Percentiles rank a stretch among this genome's conserved stretches.
These are phyloP conservation scores for Skeletonema tropicum DNA, from an alignment of 108 stramenopile species.

Conservation along the genomic window DNA sequence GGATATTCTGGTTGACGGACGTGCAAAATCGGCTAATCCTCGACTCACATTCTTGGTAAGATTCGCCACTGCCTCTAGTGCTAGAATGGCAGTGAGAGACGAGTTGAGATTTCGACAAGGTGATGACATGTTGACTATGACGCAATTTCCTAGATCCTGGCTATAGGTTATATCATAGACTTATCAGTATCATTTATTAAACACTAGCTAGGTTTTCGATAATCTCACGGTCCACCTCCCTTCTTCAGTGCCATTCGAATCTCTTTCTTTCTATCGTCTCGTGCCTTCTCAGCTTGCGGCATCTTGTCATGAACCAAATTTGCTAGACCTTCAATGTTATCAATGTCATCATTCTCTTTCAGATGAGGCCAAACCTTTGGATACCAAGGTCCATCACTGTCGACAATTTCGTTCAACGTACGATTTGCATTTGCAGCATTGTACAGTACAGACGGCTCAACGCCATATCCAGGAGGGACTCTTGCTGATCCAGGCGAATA, in stretches of 20 bases:
- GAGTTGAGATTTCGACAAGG: slow-evolving; percentile 12
- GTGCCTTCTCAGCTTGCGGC: slow-evolving; percentile 32
- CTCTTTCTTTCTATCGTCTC: slow-evolving; percentile 46
- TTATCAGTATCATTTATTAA: background rate
- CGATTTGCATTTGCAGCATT: slow-evolving; percentile 66
- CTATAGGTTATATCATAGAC: background rate
- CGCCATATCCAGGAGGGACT: slow-evolving; percentile 70
- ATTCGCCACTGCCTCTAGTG: slow-evolving; percentile 44
- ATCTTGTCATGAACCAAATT: slow-evolving; percentile 41
- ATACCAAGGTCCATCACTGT: slow-evolving; percentile 73
- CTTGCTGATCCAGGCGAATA: slow-evolving; percentile 72
- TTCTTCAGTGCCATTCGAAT: slow-evolving; percentile 19
- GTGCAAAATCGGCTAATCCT: background rate
- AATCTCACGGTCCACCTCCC: background rate
- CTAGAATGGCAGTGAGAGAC: slow-evolving; percentile 49
- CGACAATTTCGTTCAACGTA: slow-evolving; percentile 64
- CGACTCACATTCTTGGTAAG: slow-evolving; percentile 39
- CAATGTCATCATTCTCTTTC: slow-evolving; percentile 1
- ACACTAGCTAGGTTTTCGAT: background rate
- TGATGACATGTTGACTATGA: slow-evolving; percentile 1
- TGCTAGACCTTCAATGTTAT: slow-evolving; percentile 25
- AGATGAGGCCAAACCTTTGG: slow-evolving; percentile 70
- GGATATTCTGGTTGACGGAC: slow-evolving; percentile 14
- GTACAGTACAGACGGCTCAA: slow-evolving; percentile 67
- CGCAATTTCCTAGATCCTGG: slow-evolving; percentile 21